Percentiles rank a stretch among this genome's conserved stretches.
Conservation (phyloP, 768 basidiomycete species). For the Sistotremastrum niveocremeum region DNA sequence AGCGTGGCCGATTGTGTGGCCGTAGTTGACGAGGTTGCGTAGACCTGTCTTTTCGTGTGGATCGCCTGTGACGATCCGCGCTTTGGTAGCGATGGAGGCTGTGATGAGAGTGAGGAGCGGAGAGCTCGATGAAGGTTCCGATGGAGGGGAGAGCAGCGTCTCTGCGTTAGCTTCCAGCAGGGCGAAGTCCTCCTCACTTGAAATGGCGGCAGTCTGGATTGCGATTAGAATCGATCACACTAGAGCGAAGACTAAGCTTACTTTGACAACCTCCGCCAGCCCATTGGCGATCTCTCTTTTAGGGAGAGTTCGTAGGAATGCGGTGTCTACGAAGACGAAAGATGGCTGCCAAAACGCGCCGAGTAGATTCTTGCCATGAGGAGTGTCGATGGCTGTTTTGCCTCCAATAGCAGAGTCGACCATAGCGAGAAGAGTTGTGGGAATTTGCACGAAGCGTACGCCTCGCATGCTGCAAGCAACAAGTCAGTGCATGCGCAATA, state of each 20-base stretch:
- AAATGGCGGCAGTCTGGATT: constrained; percentile 91
- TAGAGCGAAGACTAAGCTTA: constrained; percentile 20
- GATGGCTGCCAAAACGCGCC: constrained; percentile 98
- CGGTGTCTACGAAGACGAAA: constrained; percentile 94
- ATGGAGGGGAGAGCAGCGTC: constrained; percentile 77
- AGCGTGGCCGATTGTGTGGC: constrained; percentile 96
- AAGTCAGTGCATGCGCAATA: constrained; percentile 4
- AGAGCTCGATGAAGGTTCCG: constrained; percentile 44
- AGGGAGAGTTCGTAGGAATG: constrained; percentile 89
- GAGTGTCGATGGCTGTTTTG: constrained; percentile 98
- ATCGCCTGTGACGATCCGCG: constrained; percentile 94
- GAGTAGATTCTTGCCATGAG: constrained; percentile 95
- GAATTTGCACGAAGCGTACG: constrained; percentile 88
- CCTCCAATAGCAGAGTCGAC: constrained; percentile 97
- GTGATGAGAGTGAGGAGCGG: constrained; percentile 81
- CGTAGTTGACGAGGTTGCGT: constrained; percentile 98
- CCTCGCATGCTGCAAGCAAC: constrained; percentile 74
- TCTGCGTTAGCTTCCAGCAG: constrained; percentile 75
- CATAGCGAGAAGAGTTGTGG: constrained; percentile 94
- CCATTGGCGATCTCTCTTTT: constrained; percentile 93
- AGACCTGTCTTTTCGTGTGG: constrained; percentile 85
- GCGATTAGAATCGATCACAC: neutral
- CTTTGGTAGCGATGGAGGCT: constrained; percentile 88
- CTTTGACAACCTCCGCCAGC: constrained; percentile 98
- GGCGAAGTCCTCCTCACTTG: constrained; percentile 84